These are phyloP conservation scores for Aegilops umbellulata DNA, from an alignment of 176 grass and related monocot species.

Conservation along the genomic window DNA sequence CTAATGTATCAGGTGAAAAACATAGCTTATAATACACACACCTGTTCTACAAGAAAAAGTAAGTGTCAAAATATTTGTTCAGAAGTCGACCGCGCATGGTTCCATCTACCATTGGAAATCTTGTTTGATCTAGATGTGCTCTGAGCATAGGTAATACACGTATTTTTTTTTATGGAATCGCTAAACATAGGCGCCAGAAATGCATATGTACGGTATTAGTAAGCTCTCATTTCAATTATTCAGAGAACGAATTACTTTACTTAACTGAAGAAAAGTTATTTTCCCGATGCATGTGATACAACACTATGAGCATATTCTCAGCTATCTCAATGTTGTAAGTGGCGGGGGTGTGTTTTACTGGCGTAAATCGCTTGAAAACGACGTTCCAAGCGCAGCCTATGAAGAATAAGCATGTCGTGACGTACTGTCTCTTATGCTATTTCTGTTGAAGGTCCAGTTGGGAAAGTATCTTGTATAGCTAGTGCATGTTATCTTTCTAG, in stretches of 20 bases:
- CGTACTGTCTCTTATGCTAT: neutral
- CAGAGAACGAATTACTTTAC: neutral
- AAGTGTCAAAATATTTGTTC: too few species aligned
- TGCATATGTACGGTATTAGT: neutral
- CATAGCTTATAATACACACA: too few species aligned
- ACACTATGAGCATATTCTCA: neutral
- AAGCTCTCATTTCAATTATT: neutral
- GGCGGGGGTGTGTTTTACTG: too few species aligned
- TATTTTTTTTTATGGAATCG: neutral
- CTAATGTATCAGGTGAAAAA: too few species aligned
- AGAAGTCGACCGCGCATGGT: too few species aligned
- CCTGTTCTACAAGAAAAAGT: too few species aligned
- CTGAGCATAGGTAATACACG: too few species aligned
- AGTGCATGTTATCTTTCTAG: neutral
- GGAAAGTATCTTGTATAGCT: conserved; percentile 26
- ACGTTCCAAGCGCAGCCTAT: neutral
- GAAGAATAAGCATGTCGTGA: neutral
- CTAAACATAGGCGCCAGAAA: neutral
- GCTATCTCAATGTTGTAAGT: neutral
- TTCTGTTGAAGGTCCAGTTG: conserved; percentile 36
- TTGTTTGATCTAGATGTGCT: too few species aligned
- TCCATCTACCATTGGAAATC: too few species aligned
- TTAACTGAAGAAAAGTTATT: neutral
- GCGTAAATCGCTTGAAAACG: too few species aligned
- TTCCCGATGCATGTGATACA: neutral